These are phyloP conservation scores for Bidens hawaiensis DNA, from an alignment of 140 eudicot species.

Conservation along the genomic window DNA sequence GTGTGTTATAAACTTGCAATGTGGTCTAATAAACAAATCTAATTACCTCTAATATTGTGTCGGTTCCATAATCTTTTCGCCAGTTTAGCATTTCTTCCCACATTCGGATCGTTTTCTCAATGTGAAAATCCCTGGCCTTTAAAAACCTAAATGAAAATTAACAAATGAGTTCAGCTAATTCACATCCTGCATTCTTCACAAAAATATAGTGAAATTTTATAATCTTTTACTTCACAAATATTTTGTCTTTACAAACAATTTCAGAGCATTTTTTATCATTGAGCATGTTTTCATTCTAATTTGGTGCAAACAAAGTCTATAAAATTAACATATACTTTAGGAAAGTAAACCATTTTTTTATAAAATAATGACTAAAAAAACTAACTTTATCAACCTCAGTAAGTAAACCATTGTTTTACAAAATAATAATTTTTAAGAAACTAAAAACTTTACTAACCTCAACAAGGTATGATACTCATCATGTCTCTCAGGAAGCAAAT, in stretches of 20 bases:
- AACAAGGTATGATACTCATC: constrained; percentile 88
- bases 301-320: not conserved
- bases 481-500: constrained; percentile 71
- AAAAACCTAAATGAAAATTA: constrained; percentile 47
- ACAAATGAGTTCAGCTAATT: not conserved
- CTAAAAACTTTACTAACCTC: constrained; percentile 42
- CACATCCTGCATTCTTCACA: not conserved
- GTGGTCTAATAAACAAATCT: not conserved
- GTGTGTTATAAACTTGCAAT: not conserved
- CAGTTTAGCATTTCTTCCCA: constrained; percentile 96
- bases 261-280: not conserved
- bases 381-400: too few relatives aligned
- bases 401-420: not conserved
- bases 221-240: not conserved
- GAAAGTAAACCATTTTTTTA: too few relatives aligned
- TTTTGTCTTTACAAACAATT: too few relatives aligned
- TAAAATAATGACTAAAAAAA: too few relatives aligned
- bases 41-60: constrained; percentile 84
- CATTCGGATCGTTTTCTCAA: constrained; percentile 69
- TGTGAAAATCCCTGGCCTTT: constrained; percentile 83
- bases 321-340: not conserved
- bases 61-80: constrained; percentile 89
- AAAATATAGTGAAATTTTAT: too few relatives aligned
- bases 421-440: not conserved
- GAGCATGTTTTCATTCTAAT: not conserved